Evolutionary conservation across 176 grass and related monocot species (phyloP), one percentile per base, ranked within the genome.

Genomic region (Oryza rufipogon): DNA sequence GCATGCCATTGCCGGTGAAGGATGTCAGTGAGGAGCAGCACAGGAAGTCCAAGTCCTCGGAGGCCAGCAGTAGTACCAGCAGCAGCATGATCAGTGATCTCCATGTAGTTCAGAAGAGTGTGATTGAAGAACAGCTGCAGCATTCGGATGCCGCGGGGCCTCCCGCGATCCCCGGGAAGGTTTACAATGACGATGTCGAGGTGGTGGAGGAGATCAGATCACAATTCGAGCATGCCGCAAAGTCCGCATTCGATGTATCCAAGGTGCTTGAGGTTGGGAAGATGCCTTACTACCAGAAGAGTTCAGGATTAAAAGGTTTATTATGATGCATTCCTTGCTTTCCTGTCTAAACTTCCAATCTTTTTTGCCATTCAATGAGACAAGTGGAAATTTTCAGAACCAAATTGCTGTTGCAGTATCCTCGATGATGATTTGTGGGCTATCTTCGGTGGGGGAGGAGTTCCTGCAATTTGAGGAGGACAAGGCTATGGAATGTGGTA

Each of bases 241-340:
- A 89, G 11, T 91, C 90, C 15, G 90, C 92, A 20, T 66, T 58
- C 10, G 78, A 90, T 11, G 44, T 97, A 2, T 85, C 79, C 79
- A 82, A 81, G 81, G 70, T 91, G 78, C 95, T 94, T 4, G 95
- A 94, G 88, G 90, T 97, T 34, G 95, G 88, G 26, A 93, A 90
- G 76, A 76, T 89, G 73, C 92, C 86, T 23, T 92, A 94, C 79
- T 66, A 71, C 45, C 77, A 77, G 45, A 91, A 88, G 81, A 87
- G 30, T 68, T 91, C 90, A 63, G 68, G 77, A 22, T 33, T 86
- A 33, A 92, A 86, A 97, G 92, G 94, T 89, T 70, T 22, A 14
- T 25, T 22, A 14, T 19, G 48, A 33, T 17, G 36, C 9, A 68
- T 69, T 72, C 44, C 28, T 78, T 11, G 17, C 23, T 47, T 49